Evolutionary conservation across 2,329 filamentous ascomycete genomes (phyloP).

Genomic region (Endocalyx cinctus): DNA sequence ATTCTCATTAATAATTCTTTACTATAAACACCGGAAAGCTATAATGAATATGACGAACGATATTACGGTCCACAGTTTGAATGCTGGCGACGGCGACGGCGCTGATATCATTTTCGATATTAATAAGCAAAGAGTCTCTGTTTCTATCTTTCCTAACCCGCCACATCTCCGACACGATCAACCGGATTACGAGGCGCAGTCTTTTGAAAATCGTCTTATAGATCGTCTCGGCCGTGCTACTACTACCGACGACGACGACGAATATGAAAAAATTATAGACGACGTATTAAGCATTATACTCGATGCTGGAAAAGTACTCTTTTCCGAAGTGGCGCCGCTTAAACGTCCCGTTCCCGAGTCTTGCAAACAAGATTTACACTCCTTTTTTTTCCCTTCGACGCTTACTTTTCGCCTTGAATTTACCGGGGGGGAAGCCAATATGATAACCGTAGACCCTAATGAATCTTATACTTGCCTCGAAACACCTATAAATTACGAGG

Average conservation of each 20-base stretch:
- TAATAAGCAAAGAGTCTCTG: conserved; percentile 14
- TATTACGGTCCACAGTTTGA: conserved; percentile 7
- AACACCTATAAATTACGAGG: background rate
- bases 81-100: conserved; percentile 17
- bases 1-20: too few species aligned
- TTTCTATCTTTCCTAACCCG: conserved; percentile 15
- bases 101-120: conserved; percentile 20
- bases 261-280: conserved; percentile 14
- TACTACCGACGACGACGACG: conserved; percentile 10
- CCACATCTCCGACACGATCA: conserved; percentile 7
- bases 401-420: conserved; percentile 11
- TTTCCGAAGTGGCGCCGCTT: conserved; percentile 5
- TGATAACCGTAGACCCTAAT: conserved; percentile 10
- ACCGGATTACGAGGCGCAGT: too few species aligned
- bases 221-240: conserved; percentile 11
- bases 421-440: conserved; percentile 3
- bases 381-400: conserved; percentile 1
- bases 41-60: too few species aligned
- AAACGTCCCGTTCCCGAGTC: conserved; percentile 9
- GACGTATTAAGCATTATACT: conserved; percentile 13
- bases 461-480: conserved; percentile 4
- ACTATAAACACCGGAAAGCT: too few species aligned
- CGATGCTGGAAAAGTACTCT: conserved; percentile 12
- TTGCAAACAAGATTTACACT: conserved; percentile 11
- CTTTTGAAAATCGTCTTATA: conserved; percentile 17